Conservation (phyloP, 768 basidiomycete species). For the Daedalea quercina region DNA sequence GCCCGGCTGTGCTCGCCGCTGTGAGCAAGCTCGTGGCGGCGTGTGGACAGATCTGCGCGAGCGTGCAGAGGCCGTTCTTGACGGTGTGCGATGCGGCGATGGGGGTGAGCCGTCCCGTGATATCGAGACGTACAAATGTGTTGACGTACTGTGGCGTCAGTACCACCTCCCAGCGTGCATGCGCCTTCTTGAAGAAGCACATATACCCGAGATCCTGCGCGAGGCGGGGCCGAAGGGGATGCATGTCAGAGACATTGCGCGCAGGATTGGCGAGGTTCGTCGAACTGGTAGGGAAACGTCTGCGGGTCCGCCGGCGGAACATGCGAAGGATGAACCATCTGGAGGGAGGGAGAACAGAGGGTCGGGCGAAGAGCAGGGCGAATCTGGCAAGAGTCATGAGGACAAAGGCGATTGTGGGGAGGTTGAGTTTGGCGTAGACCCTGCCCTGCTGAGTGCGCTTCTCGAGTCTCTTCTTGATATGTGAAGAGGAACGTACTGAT, state of each 20-base stretch:
- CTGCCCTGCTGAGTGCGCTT: constrained; percentile 44
- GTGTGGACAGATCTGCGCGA: constrained; percentile 57
- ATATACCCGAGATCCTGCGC: constrained; percentile 63
- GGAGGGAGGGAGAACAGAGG: not conserved
- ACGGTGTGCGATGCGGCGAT: constrained; percentile 69
- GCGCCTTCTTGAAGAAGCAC: constrained; percentile 65
- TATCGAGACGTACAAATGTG: not conserved
- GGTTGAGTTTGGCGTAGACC: constrained; percentile 15
- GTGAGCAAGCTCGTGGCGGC: constrained; percentile 63
- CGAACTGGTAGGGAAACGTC: constrained; percentile 29
- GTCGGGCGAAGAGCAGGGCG: not conserved
- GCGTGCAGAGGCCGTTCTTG: constrained; percentile 62
- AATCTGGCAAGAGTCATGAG: not conserved
- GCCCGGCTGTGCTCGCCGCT: constrained; percentile 54
- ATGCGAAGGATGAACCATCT: not conserved
- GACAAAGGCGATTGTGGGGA: not conserved
- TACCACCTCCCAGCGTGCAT: constrained; percentile 73
- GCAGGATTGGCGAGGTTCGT: constrained; percentile 35
- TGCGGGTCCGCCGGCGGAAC: not conserved
- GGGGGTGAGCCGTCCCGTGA: constrained; percentile 40
- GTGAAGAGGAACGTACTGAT: too few species aligned
- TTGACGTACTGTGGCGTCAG: constrained; percentile 24
- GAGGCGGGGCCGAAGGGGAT: constrained; percentile 50
- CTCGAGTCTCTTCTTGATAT: not conserved
- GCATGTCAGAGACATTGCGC: constrained; percentile 37